Evolutionary conservation across 2,329 filamentous ascomycete genomes (phyloP), one percentile per base, ranked within the genome.

Genomic region (Aspergillus alliaceus): DNA sequence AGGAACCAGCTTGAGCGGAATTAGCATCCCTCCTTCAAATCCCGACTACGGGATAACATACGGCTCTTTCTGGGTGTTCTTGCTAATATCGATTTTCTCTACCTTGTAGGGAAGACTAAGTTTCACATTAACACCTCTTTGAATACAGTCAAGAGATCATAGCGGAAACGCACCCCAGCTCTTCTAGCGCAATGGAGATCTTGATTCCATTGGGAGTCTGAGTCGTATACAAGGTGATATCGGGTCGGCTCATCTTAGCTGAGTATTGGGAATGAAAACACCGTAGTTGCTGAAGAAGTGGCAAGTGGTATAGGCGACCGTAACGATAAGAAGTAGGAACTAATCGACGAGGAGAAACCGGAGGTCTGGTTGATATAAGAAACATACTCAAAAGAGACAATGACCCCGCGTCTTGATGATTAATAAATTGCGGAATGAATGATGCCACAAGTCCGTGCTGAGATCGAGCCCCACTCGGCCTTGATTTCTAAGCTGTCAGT

Each of bases 171-270:
- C 64, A 77, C 75, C 88, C 88, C 4, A 96, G 82, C 77, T 96
- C 92, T 77, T 96, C 91, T 15, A 97, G 79, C 9, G 90, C 83
- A 63, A 96, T 96, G 56, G 90, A 92, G 60, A 91, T 85, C 75
- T 96, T 96, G 81, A 95, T 89, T 62, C 92, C 91, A 76, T 96
- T 96, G 46, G 93, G 91, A 51, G 93, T 96, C 69, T 87, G 84
- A 12, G 84, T 82, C 12, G 91, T 96, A 79, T 95, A 96, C 29
- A 96, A 84, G 42, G 87, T 89, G 67, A 96, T 91, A 65, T 90
- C 81, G 6, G 89, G 80, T 27, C 59, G 59, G 40, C 63, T 64
- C 56, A 60, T 62, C 65, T 69, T 75, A 37, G 57, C 64, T 60
- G 53, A 53, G 22, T 25, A 7, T 20, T 31, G 34, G 12, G 18